A percentile compares a stretch with the other conserved stretches of the same genome.
Conservation (phyloP, 495 filamentous ascomycete genomes). For the Eremomyces bilateralis region DNA sequence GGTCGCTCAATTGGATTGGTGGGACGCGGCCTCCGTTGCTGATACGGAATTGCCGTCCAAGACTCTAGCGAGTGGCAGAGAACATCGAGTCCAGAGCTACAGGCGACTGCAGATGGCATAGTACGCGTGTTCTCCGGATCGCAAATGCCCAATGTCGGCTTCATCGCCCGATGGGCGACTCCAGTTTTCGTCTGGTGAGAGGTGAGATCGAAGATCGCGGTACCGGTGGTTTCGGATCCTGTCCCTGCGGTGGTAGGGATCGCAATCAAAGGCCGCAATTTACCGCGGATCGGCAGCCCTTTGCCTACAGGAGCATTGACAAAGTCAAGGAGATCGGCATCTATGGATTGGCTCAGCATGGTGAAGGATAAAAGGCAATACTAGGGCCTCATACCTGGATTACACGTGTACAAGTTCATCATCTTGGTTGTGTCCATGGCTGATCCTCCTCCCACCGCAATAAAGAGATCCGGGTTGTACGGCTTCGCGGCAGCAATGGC, state of each 20-base stretch:
- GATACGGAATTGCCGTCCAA: conserved; percentile 91
- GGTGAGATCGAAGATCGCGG: conserved; percentile 91
- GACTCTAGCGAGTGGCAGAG: conserved; percentile 84
- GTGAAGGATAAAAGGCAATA: neutral
- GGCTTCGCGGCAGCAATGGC: conserved; percentile 69
- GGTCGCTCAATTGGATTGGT: conserved; percentile 77
- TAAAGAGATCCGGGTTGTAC: conserved; percentile 63
- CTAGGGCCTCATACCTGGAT: conserved; percentile 24
- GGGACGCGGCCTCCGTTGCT: conserved; percentile 62
- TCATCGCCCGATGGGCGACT: conserved; percentile 82
- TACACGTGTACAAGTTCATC: conserved; percentile 87
- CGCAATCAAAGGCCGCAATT: conserved; percentile 69
- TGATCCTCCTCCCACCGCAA: conserved; percentile 58
- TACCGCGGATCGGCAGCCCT: conserved; percentile 57
- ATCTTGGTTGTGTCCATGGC: conserved; percentile 95
- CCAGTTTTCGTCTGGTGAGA: conserved; percentile 80
- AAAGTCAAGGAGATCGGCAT: conserved; percentile 87
- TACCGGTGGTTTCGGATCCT: conserved; percentile 88
- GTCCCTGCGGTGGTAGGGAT: conserved; percentile 93
- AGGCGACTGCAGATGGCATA: conserved; percentile 83
- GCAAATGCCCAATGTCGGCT: conserved; percentile 88
- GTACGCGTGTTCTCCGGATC: conserved; percentile 88
- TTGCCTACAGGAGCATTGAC: conserved; percentile 89
- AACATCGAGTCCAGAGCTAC: conserved; percentile 76
- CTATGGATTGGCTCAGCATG: conserved; percentile 11